Evolutionary conservation across 257 asterid species (phyloP), one percentile per base, ranked within the genome.

Genomic region (Forsythia viridissima): DNA sequence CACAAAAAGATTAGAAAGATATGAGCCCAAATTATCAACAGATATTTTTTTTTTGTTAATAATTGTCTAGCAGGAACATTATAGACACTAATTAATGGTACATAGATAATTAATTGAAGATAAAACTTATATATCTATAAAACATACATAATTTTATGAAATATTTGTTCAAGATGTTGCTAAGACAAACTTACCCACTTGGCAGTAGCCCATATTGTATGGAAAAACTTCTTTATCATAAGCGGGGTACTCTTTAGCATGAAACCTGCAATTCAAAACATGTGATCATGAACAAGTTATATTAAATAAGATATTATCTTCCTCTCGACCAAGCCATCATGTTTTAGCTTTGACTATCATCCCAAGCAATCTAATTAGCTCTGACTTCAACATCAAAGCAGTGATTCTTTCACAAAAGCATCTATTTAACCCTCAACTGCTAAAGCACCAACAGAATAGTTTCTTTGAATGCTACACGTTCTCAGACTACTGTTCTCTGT

Each of bases 201-300:
- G 99, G 88, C 99, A 94, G 84, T 89, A 94, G 41, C 99, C 99
- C 98, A 93, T 86, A 83, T 91, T 91, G 81, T 6, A 82, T 67
- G 98, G 97, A 77, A 93, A 94, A 20, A 77, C 85, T 79, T 89
- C 80, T 84, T 91, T 86, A 82, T 91, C 96, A 79, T 84, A 94
- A 68, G 90, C 94, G 63, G 97, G 98, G 84, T 94, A 94, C 84
- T 94, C 99, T 87, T 87, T 94, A 9, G 99, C 97, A 87, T 94
- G 99, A 84, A 94, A 94, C 90, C 98, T 94, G 91, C 43, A 85
- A 86, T 57, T 71, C 48, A 73, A 79, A 68, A 46, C 78, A 61
- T 24, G 76, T 70, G 74, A 42, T 69, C 51, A 36, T 42, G 42
- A 77, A 72, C 75, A 81, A 70, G 79, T 46, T 75, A 73, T 44